phyloP scores from a whole-genome alignment of 805 yeast species.

The Ogataea paradorogensis region DNA sequence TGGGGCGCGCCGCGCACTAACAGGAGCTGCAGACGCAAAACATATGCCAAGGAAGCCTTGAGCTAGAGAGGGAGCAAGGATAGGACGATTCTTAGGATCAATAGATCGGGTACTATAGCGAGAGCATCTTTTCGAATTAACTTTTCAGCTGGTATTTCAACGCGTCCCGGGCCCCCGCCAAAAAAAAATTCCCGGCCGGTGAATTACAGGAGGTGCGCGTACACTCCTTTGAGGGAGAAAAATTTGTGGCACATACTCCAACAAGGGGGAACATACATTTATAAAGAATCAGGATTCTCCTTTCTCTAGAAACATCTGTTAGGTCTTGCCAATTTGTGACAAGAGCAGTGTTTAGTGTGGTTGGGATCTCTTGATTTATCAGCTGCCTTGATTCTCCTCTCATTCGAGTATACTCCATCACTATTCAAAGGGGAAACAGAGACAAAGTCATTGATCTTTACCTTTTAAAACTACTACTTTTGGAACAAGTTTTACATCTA shows the following conservation, averaged over 20 bases:
- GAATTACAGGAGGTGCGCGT: constrained; percentile 7
- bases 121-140: neutral
- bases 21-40: constrained; percentile 8
- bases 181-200: constrained; percentile 8
- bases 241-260: constrained; percentile 10
- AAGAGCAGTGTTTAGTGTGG: constrained; percentile 7
- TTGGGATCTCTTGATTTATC: neutral
- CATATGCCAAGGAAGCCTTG: neutral
- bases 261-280: constrained; percentile 11
- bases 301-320: constrained; percentile 5
- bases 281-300: constrained; percentile 10
- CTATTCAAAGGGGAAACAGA: constrained; percentile 7
- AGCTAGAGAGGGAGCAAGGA: neutral
- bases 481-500: constrained; percentile 7
- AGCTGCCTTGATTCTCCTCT: neutral
- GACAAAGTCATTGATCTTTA: constrained; percentile 1
- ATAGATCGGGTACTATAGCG: too few species aligned
- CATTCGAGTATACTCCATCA: neutral
- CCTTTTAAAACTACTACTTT: neutral
- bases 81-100: too few species aligned
- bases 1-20: constrained; percentile 7
- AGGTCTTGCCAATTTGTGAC: constrained; percentile 3
- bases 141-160: neutral
- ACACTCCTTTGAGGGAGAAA: constrained; percentile 12
- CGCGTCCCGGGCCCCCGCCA: constrained; percentile 3